Base-by-base conservation (phyloP, 306 rosid genomes). In the Myrica gale region DNA sequence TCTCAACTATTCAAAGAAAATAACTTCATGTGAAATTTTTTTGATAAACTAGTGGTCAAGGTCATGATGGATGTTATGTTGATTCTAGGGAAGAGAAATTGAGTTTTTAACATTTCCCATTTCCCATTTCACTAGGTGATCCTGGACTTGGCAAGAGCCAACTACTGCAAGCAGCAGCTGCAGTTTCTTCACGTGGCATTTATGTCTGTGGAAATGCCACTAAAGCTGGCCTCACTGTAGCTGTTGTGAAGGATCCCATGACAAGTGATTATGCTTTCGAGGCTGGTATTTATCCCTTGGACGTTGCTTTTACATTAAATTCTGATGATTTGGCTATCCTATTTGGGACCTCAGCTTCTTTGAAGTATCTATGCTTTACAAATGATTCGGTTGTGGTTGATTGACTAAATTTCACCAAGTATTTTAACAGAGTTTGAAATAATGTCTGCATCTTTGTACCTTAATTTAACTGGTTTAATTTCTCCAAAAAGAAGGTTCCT, bases 111-210 rank as follows among this genome's bases (percentile, higher is more conserved):
- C 75, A 16, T 74, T 78, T 73, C 76, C 61, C 71, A 23, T 23
- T 72, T 81, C 74, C 68, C 53, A 69, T 83, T 81, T 66, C 79
- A 72, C 60, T 76, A 92, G 98, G 98, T 77, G 96, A 92, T 85
- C 97, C 96, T 82, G 97, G 98, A 82, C 84, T 95, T 46, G 98
- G 98, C 71, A 92, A 95, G 84, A 95, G 96, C 83, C 97, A 92
- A 78, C 80, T 95, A 79, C 89, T 92, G 72, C 97, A 92, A 90
- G 98, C 98, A 71, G 96, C 98, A 46, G 91, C 97, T 54, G 93
- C 91, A 57, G 84, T 92, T 86, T 95, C 97, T 80, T 92, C 97
- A 16, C 91, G 93, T 8, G 98, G 98, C 70, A 90, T 95, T 81
- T 95, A 92, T 89, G 96, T 95, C 65, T 94, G 96, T 73, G 98